Percentiles rank a stretch among this genome's conserved stretches.
phyloP scores from a whole-genome alignment of 2,329 filamentous ascomycete species.

The Epichloe brachyelytri region DNA sequence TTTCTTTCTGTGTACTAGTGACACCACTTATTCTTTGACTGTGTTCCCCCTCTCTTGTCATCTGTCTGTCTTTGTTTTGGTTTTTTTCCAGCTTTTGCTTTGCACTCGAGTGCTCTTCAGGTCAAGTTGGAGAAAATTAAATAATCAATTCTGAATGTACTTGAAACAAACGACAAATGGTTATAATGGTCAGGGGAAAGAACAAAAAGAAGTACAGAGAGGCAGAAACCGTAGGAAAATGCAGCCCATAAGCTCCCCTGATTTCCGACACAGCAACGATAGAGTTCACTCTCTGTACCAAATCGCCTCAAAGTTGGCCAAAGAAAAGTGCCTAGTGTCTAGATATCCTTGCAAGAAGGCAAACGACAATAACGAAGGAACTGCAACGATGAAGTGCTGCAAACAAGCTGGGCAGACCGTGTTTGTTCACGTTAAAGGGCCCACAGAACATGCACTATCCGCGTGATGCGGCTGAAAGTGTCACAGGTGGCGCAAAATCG shows the following conservation, averaged over 20 bases:
- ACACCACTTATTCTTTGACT: slow-evolving; percentile 4
- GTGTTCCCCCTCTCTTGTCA: neutral
- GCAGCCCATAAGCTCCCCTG: slow-evolving; percentile 24
- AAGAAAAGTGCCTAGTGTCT: slow-evolving; percentile 7
- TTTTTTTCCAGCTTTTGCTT: slow-evolving; percentile 16
- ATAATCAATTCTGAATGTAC: slow-evolving; percentile 44
- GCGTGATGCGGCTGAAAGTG: neutral
- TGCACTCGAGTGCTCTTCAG: slow-evolving; percentile 26
- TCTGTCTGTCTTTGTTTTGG: slow-evolving; percentile 2
- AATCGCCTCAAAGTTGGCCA: slow-evolving; percentile 16
- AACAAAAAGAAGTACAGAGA: slow-evolving; percentile 28
- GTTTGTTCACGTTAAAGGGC: slow-evolving; percentile 4
- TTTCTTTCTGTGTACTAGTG: slow-evolving; percentile 6
- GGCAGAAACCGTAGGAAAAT: slow-evolving; percentile 20
- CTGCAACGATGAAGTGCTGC: slow-evolving; percentile 1
- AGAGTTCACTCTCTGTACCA: slow-evolving; percentile 18
- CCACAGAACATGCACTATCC: neutral
- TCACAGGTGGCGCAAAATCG: neutral
- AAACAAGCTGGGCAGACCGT: neutral
- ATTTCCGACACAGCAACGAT: slow-evolving; percentile 21
- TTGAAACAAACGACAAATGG: slow-evolving; percentile 22
- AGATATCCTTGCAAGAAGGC: slow-evolving; percentile 10
- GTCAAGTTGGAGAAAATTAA: slow-evolving; percentile 21
- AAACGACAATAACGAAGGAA: slow-evolving; percentile 9
- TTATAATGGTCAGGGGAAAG: slow-evolving; percentile 21